phyloP scores from a whole-genome alignment of 768 basidiomycete species.

The Mycena belliarum region DNA sequence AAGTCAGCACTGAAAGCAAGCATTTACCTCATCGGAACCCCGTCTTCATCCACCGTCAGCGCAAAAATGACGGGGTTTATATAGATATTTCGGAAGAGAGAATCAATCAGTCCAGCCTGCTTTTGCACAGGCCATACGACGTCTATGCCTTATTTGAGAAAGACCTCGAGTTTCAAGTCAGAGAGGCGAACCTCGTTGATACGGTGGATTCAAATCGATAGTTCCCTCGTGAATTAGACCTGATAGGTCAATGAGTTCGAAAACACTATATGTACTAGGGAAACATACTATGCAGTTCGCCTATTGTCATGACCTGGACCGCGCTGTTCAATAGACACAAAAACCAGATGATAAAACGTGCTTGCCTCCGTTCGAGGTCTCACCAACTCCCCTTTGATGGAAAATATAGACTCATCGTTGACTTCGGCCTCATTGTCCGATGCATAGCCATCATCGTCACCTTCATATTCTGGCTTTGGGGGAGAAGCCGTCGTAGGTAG shows the following conservation, averaged over 20 bases:
- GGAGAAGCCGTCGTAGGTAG: slow-evolving; percentile 11
- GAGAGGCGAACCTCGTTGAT: slow-evolving; percentile 59
- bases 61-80: slow-evolving; percentile 83
- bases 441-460: slow-evolving; percentile 45
- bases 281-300: slow-evolving; percentile 11
- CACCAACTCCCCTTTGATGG: slow-evolving; percentile 41
- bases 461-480: slow-evolving; percentile 35
- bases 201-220: slow-evolving; percentile 71
- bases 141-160: slow-evolving; percentile 46
- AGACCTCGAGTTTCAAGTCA: slow-evolving; percentile 13
- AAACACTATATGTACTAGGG: background rate
- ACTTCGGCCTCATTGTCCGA: slow-evolving; percentile 35
- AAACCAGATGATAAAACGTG: background rate
- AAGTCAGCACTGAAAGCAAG: background rate
- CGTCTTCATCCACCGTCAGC: slow-evolving; percentile 52
- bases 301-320: background rate
- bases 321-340: background rate
- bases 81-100: slow-evolving; percentile 75
- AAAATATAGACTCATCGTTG: slow-evolving; percentile 39
- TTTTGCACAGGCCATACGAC: slow-evolving; percentile 77
- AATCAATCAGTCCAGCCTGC: slow-evolving; percentile 74
- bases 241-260: slow-evolving; percentile 27
- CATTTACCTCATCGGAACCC: slow-evolving; percentile 23
- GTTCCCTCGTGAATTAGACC: slow-evolving; percentile 67
- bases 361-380: slow-evolving; percentile 37